These are phyloP conservation scores for Penstemon newberryi DNA, from an alignment of 257 asterid genomes.

Conservation along the genomic window DNA sequence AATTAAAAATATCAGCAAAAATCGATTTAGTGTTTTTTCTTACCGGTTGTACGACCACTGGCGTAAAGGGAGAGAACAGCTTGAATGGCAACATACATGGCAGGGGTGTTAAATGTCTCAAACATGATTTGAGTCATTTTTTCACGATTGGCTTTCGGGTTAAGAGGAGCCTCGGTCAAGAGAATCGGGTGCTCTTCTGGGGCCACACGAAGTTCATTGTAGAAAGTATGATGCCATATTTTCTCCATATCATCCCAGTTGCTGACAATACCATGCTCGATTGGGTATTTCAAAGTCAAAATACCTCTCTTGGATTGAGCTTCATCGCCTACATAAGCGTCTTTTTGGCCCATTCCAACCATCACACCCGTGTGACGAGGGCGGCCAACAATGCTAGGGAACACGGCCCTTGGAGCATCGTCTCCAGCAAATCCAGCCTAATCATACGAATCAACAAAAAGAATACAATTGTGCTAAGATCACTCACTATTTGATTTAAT, in stretches of 20 bases:
- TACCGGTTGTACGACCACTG: constrained; percentile 50
- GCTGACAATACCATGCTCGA: too few species aligned
- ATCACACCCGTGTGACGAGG: too few species aligned
- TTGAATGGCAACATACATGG: too few species aligned
- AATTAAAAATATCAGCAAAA: neutral
- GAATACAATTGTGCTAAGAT: neutral
- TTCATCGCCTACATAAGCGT: too few species aligned
- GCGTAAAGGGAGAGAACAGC: constrained; percentile 41
- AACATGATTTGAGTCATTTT: constrained; percentile 34
- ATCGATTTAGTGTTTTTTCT: neutral
- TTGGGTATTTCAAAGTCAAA: too few species aligned
- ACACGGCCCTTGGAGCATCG: constrained; percentile 29
- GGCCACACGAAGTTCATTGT: constrained; percentile 18
- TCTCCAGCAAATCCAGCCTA: constrained; percentile 30
- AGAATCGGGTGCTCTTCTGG: constrained; percentile 46
- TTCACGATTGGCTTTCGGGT: constrained; percentile 39
- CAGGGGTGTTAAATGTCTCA: too few species aligned
- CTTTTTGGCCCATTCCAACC: too few species aligned
- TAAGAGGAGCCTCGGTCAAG: constrained; percentile 38
- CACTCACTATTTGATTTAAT: too few species aligned
- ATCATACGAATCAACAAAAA: too few species aligned
- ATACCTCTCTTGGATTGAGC: too few species aligned
- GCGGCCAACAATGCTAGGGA: constrained; percentile 16
- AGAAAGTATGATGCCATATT: too few species aligned
- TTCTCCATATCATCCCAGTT: too few species aligned